These are phyloP conservation scores for Claviceps citrina DNA, from an alignment of 2,329 filamentous ascomycete species.

Conservation along the genomic window DNA sequence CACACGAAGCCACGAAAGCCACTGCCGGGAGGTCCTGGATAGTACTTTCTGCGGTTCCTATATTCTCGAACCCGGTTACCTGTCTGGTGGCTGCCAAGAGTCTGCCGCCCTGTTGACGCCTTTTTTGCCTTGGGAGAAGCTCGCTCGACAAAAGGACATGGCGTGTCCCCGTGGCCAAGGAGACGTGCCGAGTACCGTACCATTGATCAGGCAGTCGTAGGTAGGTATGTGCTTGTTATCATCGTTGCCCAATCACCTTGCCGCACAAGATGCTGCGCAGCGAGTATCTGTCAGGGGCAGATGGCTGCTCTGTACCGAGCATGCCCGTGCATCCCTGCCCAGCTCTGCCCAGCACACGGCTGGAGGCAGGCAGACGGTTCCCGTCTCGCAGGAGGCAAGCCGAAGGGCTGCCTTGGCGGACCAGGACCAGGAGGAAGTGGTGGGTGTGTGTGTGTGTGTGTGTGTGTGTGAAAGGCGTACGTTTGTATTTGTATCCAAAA, in stretches of 20 bases:
- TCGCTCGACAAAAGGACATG: no score
- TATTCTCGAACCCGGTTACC: background rate
- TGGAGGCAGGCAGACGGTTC: background rate
- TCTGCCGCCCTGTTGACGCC: no score
- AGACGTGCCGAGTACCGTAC: no score
- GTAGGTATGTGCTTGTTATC: no score
- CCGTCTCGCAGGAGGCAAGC: background rate
- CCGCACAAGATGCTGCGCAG: background rate
- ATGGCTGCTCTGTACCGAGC: background rate
- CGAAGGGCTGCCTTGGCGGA: background rate
- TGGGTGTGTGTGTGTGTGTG: constrained; percentile 2
- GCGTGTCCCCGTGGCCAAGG: no score
- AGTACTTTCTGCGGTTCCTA: background rate
- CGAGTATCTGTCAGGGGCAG: background rate
- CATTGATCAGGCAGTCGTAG: no score
- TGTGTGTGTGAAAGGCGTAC: constrained; percentile 1
- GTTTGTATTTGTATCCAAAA: constrained; percentile 2
- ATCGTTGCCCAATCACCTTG: background rate
- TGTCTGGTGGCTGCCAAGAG: no score
- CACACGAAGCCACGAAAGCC: constrained; percentile 1
- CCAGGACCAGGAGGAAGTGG: background rate
- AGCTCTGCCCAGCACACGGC: background rate
- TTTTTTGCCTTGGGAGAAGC: no score
- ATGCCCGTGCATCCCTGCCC: background rate
- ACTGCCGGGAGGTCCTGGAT: constrained; percentile 1